These are phyloP conservation scores for Berberis thunbergii DNA, from an alignment of 164 flowering plant genomes.

Conservation along the genomic window DNA sequence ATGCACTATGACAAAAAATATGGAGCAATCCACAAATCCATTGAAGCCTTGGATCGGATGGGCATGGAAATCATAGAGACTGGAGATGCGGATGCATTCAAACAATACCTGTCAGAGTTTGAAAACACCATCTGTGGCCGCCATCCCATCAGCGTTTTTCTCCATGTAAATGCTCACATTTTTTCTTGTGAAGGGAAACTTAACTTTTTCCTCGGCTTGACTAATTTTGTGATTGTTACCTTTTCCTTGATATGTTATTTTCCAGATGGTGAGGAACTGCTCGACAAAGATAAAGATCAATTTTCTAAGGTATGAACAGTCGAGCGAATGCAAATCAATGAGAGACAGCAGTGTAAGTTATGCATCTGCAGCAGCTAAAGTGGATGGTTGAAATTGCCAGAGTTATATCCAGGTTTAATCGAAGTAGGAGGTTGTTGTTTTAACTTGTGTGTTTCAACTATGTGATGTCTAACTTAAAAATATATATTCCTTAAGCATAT, in stretches of 20 bases:
- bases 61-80: constrained; percentile 97
- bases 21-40: constrained; percentile 84
- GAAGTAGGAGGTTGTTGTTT: background rate
- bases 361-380: constrained; percentile 89
- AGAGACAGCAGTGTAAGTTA: constrained; percentile 98
- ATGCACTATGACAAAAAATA: constrained; percentile 66
- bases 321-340: constrained; percentile 78
- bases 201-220: background rate
- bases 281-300: constrained; percentile 65
- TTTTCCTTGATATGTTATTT: background rate
- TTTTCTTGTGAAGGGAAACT: background rate
- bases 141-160: constrained; percentile 91
- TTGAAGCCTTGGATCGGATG: constrained; percentile 85
- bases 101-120: constrained; percentile 54
- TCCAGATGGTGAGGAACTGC: constrained; percentile 71
- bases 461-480: no score
- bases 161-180: constrained; percentile 55
- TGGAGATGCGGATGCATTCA: constrained; percentile 84
- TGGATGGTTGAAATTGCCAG: constrained; percentile 34
- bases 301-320: constrained; percentile 87
- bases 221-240: background rate
- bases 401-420: constrained; percentile 1
- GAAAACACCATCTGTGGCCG: constrained; percentile 97
- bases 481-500: no score
- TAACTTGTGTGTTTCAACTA: background rate